phyloP scores from a whole-genome alignment of 768 basidiomycete genomes.

The Rhizopogon rudus region DNA sequence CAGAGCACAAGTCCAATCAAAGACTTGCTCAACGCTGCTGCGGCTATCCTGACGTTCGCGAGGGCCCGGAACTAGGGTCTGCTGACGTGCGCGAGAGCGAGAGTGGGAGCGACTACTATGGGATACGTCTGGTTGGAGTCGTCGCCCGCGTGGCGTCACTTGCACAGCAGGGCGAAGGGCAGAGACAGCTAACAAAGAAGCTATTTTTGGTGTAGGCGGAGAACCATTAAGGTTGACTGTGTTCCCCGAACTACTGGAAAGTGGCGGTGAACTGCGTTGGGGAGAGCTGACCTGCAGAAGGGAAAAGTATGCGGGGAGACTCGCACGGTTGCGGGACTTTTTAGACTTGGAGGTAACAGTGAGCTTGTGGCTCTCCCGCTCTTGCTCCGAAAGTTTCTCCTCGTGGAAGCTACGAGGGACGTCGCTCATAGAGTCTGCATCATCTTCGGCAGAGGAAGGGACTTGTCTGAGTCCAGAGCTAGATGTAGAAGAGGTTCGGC shows the following conservation, averaged over 20 bases:
- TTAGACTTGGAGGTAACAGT: slow-evolving; percentile 36
- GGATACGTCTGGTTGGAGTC: slow-evolving; percentile 33
- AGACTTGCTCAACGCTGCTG: slow-evolving; percentile 38
- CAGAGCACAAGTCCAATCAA: slow-evolving; percentile 43
- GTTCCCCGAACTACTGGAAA: slow-evolving; percentile 42
- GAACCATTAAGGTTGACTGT: slow-evolving; percentile 37
- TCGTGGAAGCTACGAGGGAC: slow-evolving; percentile 23
- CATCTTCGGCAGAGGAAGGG: slow-evolving; percentile 42
- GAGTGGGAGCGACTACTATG: slow-evolving; percentile 40
- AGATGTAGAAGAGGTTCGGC: slow-evolving; percentile 46
- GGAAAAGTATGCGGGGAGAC: slow-evolving; percentile 73
- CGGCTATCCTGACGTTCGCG: slow-evolving; percentile 19
- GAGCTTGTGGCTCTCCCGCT: slow-evolving; percentile 19
- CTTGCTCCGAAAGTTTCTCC: slow-evolving; percentile 23
- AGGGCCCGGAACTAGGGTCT: slow-evolving; percentile 5
- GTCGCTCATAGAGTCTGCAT: slow-evolving; percentile 32
- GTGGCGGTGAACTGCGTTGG: slow-evolving; percentile 31
- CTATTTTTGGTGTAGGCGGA: slow-evolving; percentile 56
- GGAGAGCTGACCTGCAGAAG: slow-evolving; percentile 52
- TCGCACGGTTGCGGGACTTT: slow-evolving; percentile 61
- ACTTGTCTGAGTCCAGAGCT: slow-evolving; percentile 25
- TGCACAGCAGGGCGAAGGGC: slow-evolving; percentile 32
- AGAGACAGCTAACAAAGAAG: slow-evolving; percentile 28
- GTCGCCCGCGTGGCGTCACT: slow-evolving; percentile 51
- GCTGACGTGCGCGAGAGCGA: slow-evolving; percentile 30